A percentile compares a stretch with the other conserved stretches of the same genome.
These are phyloP conservation scores for Suhomyces wounanorum DNA, from an alignment of 1,139 yeast genomes.

Conservation along the genomic window DNA sequence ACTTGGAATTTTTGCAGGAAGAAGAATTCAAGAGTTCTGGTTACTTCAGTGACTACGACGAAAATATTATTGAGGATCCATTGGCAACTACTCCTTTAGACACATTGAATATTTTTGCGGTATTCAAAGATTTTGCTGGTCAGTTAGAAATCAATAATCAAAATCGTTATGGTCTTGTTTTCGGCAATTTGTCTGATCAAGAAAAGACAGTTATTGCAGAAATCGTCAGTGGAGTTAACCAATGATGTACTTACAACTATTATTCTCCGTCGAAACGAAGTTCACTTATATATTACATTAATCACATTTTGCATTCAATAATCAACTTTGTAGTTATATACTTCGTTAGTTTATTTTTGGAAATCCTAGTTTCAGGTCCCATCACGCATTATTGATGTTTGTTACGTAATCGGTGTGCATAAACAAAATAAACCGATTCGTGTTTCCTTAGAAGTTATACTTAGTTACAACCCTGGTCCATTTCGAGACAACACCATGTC, in stretches of 20 bases:
- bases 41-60: slow-evolving; percentile 50
- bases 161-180: slow-evolving; percentile 15
- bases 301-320: neutral
- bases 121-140: slow-evolving; percentile 23
- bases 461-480: neutral
- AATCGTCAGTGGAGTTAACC: slow-evolving; percentile 14
- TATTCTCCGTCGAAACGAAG: neutral
- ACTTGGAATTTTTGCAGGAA: slow-evolving; percentile 44
- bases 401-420: slow-evolving; percentile 1
- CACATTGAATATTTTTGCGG: slow-evolving; percentile 58
- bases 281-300: neutral
- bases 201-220: slow-evolving; percentile 15
- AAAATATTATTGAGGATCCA: slow-evolving; percentile 76
- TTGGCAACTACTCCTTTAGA: slow-evolving; percentile 79
- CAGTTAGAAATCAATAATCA: slow-evolving; percentile 15
- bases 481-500: slow-evolving; percentile 24
- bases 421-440: slow-evolving; percentile 2
- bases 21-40: slow-evolving; percentile 43
- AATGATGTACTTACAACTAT: neutral
- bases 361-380: neutral
- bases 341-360: no score
- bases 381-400: neutral
- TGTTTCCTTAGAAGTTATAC: slow-evolving; percentile 1
- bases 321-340: neutral
- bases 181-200: slow-evolving; percentile 17